These are phyloP conservation scores for Medicago truncatula DNA, from an alignment of 306 rosid genomes.

Conservation along the genomic window MtrunA17r5.0-ANR NC_053044.1:50837501-50838000, in stretches of 20 bases:
- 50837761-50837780: slow-evolving; percentile 95
- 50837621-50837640: slow-evolving; percentile 95
- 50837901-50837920: slow-evolving; percentile 91
- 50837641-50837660: slow-evolving; percentile 94
- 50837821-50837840: slow-evolving; percentile 91
- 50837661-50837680: slow-evolving; percentile 91
- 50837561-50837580: slow-evolving; percentile 97
- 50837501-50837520: slow-evolving; percentile 87
- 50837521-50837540: slow-evolving; percentile 98
- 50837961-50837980: slow-evolving; percentile 98
- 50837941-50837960: slow-evolving; percentile 93
- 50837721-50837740: slow-evolving; percentile 94
- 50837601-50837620: slow-evolving; percentile 92
- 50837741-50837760: slow-evolving; percentile 92
- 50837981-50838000: slow-evolving; percentile 96
- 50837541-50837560: slow-evolving; percentile 91
- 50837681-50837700: slow-evolving; percentile 98
- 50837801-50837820: slow-evolving; percentile 98
- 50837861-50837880: slow-evolving; percentile 97
- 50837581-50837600: slow-evolving; percentile 92
- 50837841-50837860: slow-evolving; percentile 98
- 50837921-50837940: slow-evolving; percentile 99
- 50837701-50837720: slow-evolving; percentile 98
- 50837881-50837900: slow-evolving; percentile 99
- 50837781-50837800: slow-evolving; percentile 98